phyloP scores from a whole-genome alignment of 202 grass and related monocot genomes.

The Dendrocalamus latiflorus region DNA sequence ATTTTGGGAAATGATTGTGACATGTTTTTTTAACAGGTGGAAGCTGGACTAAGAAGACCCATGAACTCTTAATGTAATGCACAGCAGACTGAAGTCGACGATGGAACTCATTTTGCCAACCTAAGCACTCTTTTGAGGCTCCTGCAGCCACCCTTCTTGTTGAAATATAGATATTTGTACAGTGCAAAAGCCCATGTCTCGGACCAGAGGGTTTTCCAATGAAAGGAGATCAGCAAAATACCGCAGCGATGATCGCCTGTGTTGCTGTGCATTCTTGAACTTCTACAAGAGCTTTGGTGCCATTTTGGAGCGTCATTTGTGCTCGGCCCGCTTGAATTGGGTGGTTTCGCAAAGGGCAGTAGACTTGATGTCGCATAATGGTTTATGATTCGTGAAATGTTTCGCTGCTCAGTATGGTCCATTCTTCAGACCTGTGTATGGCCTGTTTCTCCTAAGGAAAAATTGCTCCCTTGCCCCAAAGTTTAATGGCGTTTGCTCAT shows the following conservation, averaged over 20 bases:
- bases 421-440: background rate
- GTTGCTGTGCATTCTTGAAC: background rate
- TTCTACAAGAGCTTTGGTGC: conserved; percentile 7
- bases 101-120: conserved; percentile 5
- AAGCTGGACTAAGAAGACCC: conserved; percentile 52
- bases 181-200: conserved; percentile 18
- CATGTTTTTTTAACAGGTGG: conserved; percentile 31
- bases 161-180: conserved; percentile 39
- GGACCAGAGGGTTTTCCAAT: background rate
- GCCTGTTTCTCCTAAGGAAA: background rate
- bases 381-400: background rate
- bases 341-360: background rate
- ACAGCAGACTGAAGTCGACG: background rate
- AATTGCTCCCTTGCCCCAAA: too few relatives aligned
- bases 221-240: conserved; percentile 10
- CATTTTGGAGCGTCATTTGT: conserved; percentile 4
- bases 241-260: background rate
- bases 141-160: background rate
- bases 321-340: background rate
- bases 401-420: background rate
- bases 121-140: background rate
- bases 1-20: background rate
- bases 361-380: background rate
- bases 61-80: conserved; percentile 25
- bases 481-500: too few relatives aligned